Percentiles rank a stretch among this genome's conserved stretches.
phyloP scores from a whole-genome alignment of 768 basidiomycete species.

The Boletus bicolor region DNA sequence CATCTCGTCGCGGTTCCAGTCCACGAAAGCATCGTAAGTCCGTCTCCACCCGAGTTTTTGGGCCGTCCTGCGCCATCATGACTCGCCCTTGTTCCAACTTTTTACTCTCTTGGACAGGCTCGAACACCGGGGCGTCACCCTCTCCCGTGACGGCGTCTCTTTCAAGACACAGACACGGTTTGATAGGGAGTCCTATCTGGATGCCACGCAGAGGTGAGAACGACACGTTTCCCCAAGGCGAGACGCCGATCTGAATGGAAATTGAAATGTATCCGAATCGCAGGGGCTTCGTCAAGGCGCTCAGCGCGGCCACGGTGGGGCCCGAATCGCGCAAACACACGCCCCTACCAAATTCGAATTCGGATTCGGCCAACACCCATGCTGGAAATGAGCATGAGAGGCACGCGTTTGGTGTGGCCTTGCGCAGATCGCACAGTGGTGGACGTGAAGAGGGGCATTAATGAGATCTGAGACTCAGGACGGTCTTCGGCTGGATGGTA shows the following conservation, averaged over 20 bases:
- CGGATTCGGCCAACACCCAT: neutral
- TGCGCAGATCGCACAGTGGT: constrained; percentile 6
- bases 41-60: too few species aligned
- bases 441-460: neutral
- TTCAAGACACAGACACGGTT: constrained; percentile 61
- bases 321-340: constrained; percentile 7
- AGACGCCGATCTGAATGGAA: neutral
- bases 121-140: constrained; percentile 51
- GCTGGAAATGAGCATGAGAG: neutral
- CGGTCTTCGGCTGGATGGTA: neutral
- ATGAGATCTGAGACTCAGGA: neutral
- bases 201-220: constrained; percentile 66
- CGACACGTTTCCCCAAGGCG: too few species aligned
- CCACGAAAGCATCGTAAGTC: constrained; percentile 52
- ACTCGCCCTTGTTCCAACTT: too few species aligned
- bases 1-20: constrained; percentile 42
- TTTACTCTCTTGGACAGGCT: constrained; percentile 20
- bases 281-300: constrained; percentile 52
- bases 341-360: constrained; percentile 2
- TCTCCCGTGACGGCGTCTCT: constrained; percentile 60
- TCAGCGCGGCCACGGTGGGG: constrained; percentile 43
- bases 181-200: constrained; percentile 62
- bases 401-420: neutral
- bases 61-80: too few species aligned
- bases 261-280: too few species aligned